Evolutionary conservation across 2,329 filamentous ascomycete genomes (phyloP), one percentile per base, ranked within the genome.

Genomic region (Falciphora oryzae): DNA sequence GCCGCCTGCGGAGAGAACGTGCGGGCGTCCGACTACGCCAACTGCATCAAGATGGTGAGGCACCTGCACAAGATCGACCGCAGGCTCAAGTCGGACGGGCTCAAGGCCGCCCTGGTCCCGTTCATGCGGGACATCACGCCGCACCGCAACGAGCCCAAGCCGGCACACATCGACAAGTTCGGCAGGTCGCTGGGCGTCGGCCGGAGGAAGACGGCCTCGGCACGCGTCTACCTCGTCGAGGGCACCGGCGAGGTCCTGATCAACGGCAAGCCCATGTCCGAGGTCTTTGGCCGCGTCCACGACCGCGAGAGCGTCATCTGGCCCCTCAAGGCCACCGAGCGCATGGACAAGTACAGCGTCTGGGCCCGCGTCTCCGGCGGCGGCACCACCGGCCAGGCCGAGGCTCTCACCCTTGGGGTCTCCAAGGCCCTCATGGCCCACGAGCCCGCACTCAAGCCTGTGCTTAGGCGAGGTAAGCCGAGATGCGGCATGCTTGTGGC

Each of bases 281-380:
- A 95, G 62, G 88, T 86, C 28, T 99, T 99, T 75, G 91, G 89
- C 44, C 88, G 95, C 50, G 78, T 97, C 62, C 94, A 99, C 75
- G 94, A 99, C 77, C 88, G 95, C 58, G 95, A 98, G 80, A 97
- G 92, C 73, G 94, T 92, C 3, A 80, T 97, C 4, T 99, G 94
- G 94, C 88, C 94, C 10, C 78, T 99, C 72, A 92, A 93, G 72
- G 84, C 87, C 62, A 96, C 93, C 29, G 83, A 90, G 58, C 83
- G 95, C 68, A 78, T 96, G 68, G 93, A 97, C 81, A 98, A 97
- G 77, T 99, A 99, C 82, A 99, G 99, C 73, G 87, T 97, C 4
- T 99, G 92, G 89, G 93, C 89, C 63, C 78, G 91, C 62, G 91
- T 93, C 3, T 83, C 85, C 66, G 95, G 95, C 65, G 95, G 95